phyloP scores from a whole-genome alignment of 2,329 filamentous ascomycete genomes.

The Orbilia quercus region DNA sequence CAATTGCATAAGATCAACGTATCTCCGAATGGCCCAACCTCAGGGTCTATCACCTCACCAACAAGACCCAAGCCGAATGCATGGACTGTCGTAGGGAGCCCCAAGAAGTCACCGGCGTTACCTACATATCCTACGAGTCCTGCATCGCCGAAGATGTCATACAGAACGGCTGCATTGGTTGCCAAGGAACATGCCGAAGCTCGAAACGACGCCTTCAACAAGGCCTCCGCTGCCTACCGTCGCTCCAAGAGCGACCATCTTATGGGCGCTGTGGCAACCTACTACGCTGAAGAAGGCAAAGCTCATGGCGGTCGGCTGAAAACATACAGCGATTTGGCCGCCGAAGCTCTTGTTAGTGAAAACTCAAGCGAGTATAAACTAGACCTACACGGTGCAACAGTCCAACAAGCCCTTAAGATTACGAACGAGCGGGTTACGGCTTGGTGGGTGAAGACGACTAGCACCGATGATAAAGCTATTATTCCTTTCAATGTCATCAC shows the following conservation, averaged over 20 bases:
- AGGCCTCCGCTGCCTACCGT: slow-evolving; percentile 58
- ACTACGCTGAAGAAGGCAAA: slow-evolving; percentile 58
- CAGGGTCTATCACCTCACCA: slow-evolving; percentile 14
- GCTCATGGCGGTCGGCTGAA: slow-evolving; percentile 51
- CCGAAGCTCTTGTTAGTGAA: slow-evolving; percentile 54
- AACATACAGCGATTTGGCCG: slow-evolving; percentile 54
- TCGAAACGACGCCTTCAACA: slow-evolving; percentile 58
- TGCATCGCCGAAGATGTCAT: slow-evolving; percentile 37
- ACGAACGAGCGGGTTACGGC: slow-evolving; percentile 58
- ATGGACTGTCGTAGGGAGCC: slow-evolving; percentile 25
- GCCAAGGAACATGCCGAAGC: slow-evolving; percentile 44
- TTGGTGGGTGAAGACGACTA: slow-evolving; percentile 58
- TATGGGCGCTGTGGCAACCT: slow-evolving; percentile 59
- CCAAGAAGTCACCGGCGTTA: slow-evolving; percentile 8
- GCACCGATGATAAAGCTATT: slow-evolving; percentile 41
- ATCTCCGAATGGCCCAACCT: background rate
- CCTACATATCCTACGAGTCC: slow-evolving; percentile 52
- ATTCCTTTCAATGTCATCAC: slow-evolving; percentile 59
- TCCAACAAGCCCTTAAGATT: slow-evolving; percentile 58
- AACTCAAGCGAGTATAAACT: slow-evolving; percentile 56
- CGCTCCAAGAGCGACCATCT: slow-evolving; percentile 58
- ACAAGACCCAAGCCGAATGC: slow-evolving; percentile 11
- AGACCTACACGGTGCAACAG: slow-evolving; percentile 59
- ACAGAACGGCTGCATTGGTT: slow-evolving; percentile 22
- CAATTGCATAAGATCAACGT: slow-evolving; percentile 41